Percentiles rank a stretch among this genome's conserved stretches.
Conservation (phyloP, 305 asterid genomes). For the Fraxinus sp. region DNA sequence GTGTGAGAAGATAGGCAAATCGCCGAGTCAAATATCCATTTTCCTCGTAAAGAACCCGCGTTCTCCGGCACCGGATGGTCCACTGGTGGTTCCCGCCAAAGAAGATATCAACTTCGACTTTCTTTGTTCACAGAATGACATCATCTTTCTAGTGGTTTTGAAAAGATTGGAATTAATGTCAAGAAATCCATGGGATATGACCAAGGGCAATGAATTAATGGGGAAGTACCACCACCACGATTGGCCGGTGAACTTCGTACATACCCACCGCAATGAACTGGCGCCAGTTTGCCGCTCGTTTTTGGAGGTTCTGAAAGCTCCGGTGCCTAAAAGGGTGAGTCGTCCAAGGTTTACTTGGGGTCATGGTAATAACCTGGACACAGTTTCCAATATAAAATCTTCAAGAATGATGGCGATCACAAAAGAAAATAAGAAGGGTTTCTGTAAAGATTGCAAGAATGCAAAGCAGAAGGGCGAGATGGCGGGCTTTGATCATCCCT, state of each 20-base stretch:
- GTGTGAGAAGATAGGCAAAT: not conserved
- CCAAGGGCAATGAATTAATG: not conserved
- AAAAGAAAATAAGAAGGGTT: not conserved
- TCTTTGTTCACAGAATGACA: not conserved
- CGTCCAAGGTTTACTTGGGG: not conserved
- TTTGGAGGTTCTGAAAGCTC: not conserved
- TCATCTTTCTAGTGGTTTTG: not conserved
- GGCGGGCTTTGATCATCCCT: not conserved
- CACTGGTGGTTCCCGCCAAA: not conserved
- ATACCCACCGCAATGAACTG: not conserved
- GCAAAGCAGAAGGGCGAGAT: not conserved
- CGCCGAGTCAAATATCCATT: not conserved
- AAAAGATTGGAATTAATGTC: not conserved
- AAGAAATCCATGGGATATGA: not conserved
- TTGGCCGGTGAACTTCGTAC: not conserved
- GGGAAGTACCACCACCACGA: not conserved
- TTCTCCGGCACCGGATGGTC: not conserved
- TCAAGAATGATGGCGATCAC: not conserved
- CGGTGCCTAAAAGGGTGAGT: not conserved
- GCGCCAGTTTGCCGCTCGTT: not conserved
- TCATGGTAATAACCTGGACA: not conserved
- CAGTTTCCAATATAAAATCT: not conserved
- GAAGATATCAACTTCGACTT: not conserved
- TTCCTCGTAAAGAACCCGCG: not conserved
- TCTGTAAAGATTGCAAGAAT: not conserved